A percentile compares a stretch with the other conserved stretches of the same genome.
Conservation (phyloP, 2,329 filamentous ascomycete species). For the Epicoccum nigrum region DNA sequence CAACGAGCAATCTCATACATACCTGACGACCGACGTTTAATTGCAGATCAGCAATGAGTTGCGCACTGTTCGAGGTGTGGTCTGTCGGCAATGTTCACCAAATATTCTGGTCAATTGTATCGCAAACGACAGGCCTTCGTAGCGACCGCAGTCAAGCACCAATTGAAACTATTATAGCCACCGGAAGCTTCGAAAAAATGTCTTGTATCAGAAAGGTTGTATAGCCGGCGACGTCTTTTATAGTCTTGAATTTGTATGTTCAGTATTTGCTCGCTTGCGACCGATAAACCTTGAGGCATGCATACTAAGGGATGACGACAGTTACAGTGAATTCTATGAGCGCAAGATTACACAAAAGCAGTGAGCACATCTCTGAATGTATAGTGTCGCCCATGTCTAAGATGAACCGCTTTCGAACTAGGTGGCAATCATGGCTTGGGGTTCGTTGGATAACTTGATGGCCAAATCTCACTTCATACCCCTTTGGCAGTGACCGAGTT, state of each 20-base stretch:
- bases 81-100: conserved; percentile 3
- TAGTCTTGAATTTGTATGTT: conserved; percentile 3
- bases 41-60: conserved; percentile 44
- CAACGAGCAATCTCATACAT: background rate
- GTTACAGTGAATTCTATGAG: conserved; percentile 29
- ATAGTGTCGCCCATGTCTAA: conserved; percentile 40
- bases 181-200: conserved; percentile 25
- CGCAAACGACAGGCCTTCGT: conserved; percentile 32
- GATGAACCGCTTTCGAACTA: conserved; percentile 41
- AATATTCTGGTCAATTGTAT: conserved; percentile 21
- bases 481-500: conserved; percentile 42
- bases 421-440: conserved; percentile 39
- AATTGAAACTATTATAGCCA: conserved; percentile 36
- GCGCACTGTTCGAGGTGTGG: conserved; percentile 35
- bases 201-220: background rate
- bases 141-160: conserved; percentile 21
- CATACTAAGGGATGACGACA: conserved; percentile 20
- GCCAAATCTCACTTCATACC: conserved; percentile 35
- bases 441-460: conserved; percentile 28
- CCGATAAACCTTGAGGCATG: too few relatives aligned
- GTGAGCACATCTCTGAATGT: conserved; percentile 36
- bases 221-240: conserved; percentile 18
- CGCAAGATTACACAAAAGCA: conserved; percentile 29
- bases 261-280: background rate
- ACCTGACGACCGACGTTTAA: conserved; percentile 34